Evolutionary conservation across 2,329 filamentous ascomycete species (phyloP).

Genomic region (Thielaviopsis musarum): DNA sequence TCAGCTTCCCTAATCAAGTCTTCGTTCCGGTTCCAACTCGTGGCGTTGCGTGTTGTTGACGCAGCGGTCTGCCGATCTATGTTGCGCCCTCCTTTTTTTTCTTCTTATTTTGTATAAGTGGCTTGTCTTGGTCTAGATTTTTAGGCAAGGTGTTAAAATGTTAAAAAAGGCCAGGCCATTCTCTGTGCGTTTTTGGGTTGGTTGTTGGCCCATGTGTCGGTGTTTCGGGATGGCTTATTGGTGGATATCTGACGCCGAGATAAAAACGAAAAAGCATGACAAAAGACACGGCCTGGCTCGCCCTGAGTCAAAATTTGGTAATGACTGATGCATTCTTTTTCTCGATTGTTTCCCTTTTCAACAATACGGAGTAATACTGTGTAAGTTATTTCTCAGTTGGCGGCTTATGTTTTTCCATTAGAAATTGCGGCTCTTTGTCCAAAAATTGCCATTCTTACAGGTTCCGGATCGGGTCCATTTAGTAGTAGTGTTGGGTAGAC

Average conservation of each 20-base stretch:
- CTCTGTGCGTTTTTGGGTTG: neutral
- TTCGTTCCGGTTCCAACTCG: constrained; percentile 7
- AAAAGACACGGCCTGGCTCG: neutral
- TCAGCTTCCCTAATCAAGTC: too few species aligned
- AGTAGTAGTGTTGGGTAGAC: too few species aligned
- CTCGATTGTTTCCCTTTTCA: too few species aligned
- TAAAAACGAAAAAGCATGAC: constrained; percentile 1
- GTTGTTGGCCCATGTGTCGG: neutral
- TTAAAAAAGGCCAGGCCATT: neutral
- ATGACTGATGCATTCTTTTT: neutral
- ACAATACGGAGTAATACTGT: too few species aligned
- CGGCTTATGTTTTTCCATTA: too few species aligned
- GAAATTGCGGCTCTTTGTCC: too few species aligned
- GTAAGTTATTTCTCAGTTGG: too few species aligned
- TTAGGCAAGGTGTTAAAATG: neutral
- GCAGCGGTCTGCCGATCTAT: neutral
- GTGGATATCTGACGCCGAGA: constrained; percentile 4
- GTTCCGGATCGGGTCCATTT: too few species aligned
- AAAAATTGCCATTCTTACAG: too few species aligned
- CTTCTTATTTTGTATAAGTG: too few species aligned
- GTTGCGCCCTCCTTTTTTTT: neutral
- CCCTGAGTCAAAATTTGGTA: neutral
- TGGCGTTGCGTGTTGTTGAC: constrained; percentile 2
- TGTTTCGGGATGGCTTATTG: constrained; percentile 3
- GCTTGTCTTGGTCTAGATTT: too few species aligned